Percentiles rank a stretch among this genome's conserved stretches.
These are phyloP conservation scores for Calonectria pauciramosa DNA, from an alignment of 2,329 filamentous ascomycete genomes.

Conservation along the genomic window DNA sequence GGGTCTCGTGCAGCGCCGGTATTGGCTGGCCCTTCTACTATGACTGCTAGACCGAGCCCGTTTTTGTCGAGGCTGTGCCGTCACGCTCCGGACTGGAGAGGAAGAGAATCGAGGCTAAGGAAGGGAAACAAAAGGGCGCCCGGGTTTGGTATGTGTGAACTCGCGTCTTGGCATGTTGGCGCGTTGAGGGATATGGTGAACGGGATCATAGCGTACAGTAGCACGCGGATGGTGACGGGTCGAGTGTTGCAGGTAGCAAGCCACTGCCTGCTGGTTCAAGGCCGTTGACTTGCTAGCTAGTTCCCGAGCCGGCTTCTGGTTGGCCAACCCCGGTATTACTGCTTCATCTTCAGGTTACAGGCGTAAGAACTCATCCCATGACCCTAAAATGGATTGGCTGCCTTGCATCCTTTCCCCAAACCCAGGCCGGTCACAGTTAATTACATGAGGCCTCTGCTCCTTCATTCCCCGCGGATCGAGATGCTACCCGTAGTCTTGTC, in stretches of 20 bases:
- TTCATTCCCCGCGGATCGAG: conserved; percentile 2
- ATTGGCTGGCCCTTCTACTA: conserved; percentile 46
- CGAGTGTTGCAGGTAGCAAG: conserved; percentile 1
- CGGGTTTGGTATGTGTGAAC: conserved; percentile 36
- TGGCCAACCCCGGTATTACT: not conserved
- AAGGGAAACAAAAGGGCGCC: not conserved
- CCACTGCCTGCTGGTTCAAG: conserved; percentile 6
- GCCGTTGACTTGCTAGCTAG: not conserved
- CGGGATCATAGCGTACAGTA: conserved; percentile 15
- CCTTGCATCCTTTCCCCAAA: conserved; percentile 16
- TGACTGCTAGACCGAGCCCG: conserved; percentile 39
- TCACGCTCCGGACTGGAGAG: conserved; percentile 37
- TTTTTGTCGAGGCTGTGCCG: conserved; percentile 42
- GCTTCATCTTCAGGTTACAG: conserved; percentile 19
- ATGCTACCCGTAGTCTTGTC: conserved; percentile 18
- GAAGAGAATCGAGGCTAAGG: not conserved
- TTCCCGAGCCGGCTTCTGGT: not conserved
- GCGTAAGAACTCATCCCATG: conserved; percentile 8
- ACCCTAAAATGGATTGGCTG: conserved; percentile 14
- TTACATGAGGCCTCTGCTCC: conserved; percentile 15
- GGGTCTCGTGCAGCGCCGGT: conserved; percentile 49
- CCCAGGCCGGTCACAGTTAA: not conserved
- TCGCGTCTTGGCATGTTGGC: conserved; percentile 36
- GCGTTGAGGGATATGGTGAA: conserved; percentile 11
- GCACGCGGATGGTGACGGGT: conserved; percentile 3